These are phyloP conservation scores for Phytophthora sp. DNA, from an alignment of 352 stramenopile species.

Conservation along the genomic window DNA sequence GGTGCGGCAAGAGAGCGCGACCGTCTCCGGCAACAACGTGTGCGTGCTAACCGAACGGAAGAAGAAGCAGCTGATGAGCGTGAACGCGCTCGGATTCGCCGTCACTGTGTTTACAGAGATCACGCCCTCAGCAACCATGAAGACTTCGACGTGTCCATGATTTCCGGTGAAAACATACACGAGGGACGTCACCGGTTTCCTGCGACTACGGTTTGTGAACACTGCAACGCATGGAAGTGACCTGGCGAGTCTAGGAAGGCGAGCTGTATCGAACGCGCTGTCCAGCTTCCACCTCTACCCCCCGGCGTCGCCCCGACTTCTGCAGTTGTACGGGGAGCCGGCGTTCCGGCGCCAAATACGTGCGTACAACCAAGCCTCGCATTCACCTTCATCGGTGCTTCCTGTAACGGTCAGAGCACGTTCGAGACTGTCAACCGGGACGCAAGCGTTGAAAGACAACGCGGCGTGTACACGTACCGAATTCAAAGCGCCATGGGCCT, in stretches of 20 bases:
- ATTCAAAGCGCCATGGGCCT: constrained; percentile 1
- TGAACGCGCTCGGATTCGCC: too few relatives aligned
- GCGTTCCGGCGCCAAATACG: background rate
- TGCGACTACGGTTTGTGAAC: background rate
- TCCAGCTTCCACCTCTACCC: background rate
- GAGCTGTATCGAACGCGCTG: background rate
- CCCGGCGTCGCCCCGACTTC: background rate
- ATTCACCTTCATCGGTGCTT: background rate
- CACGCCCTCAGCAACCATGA: too few relatives aligned
- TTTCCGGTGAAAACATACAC: too few relatives aligned
- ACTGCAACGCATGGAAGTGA: background rate
- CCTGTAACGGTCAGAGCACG: background rate
- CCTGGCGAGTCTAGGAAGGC: background rate
- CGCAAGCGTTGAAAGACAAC: background rate
- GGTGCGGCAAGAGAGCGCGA: too few relatives aligned
- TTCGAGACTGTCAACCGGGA: background rate
- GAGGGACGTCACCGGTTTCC: too few relatives aligned
- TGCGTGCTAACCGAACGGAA: too few relatives aligned
- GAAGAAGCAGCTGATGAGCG: too few relatives aligned
- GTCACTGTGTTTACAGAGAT: too few relatives aligned
- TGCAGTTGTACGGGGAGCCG: background rate
- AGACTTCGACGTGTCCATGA: too few relatives aligned
- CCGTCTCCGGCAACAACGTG: too few relatives aligned
- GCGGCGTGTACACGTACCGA: constrained; percentile 1
- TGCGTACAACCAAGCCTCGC: background rate